Evolutionary conservation across 106 monocot species (phyloP), one percentile per base, ranked within the genome.

Genomic region (Xerophyta viscosa): DNA sequence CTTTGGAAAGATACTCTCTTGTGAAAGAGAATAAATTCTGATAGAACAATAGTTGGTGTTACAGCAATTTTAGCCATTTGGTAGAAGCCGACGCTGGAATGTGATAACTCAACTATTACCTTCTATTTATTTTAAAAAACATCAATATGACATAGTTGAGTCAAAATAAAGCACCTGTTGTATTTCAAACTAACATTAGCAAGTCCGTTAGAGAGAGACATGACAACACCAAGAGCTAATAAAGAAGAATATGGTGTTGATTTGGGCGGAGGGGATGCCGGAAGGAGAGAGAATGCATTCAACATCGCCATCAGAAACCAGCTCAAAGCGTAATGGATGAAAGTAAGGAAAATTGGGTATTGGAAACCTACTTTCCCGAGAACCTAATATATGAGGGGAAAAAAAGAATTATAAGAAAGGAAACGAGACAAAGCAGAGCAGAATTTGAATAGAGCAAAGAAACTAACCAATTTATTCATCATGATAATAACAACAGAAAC

Each of bases 1-100:
- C 77, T 86, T n/a, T 52, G 54, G 33, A 31, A 77, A 24, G 86
- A 80, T 41, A 77, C 64, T 3, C 27, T 70, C 37, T 80, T 86
- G 22, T 24, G 31, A 33, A 70, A 77, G 27, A 77, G 47, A 18
- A 77, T 44, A 27, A 80, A 77, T 48, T 86, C 86, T 2, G 86
- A 50, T 24, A 86, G 56, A 64, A 80, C 76, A 50, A 86, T 80
- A 2, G 76, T 80, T 26, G 80, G 86, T 9, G 80, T 86, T 19
- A 86, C 77, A 55, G 80, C 80, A 70, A 86, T 80, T 66, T 86
- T 86, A 30, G 86, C 62, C 80, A 86, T 86, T 62, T 86, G 86
- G 61, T 86, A 86, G 52, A 86, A 86, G 2, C 86, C 86, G 53
- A 86, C 80, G 67, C 86, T 80, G 45, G 14, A 44, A 54, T 36